Conservation (phyloP, 192 early-diverging fungal species). For the Rhizophagus sp. region DNA sequence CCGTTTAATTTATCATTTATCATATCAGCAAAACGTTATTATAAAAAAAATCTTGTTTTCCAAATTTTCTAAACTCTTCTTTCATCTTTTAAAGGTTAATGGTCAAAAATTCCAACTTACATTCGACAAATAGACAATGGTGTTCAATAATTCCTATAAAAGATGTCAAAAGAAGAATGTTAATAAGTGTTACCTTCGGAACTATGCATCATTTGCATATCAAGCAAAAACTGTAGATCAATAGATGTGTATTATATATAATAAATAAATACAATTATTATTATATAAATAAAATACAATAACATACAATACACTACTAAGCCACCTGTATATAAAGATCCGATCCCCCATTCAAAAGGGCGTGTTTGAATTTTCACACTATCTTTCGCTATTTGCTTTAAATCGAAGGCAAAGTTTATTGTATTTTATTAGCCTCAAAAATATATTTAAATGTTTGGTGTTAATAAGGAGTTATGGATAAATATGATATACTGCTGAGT, state of each 20-base stretch:
- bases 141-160: not conserved
- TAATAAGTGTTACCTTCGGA: too few species aligned
- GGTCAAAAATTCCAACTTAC: not conserved
- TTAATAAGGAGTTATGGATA: slow-evolving; percentile 9
- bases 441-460: not conserved
- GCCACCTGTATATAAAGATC: not conserved
- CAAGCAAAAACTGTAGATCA: not conserved
- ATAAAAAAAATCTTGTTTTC: not conserved
- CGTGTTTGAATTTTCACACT: not conserved
- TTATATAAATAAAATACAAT: not conserved
- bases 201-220: not conserved
- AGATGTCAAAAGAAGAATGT: not conserved
- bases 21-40: not conserved
- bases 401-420: not conserved
- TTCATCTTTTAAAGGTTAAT: not conserved
- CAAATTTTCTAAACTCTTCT: not conserved
- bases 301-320: not conserved
- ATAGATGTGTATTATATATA: too few species aligned
- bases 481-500: slow-evolving; percentile 18
- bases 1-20: not conserved
- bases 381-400: not conserved
- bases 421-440: not conserved
- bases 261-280: not conserved
- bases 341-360: not conserved
- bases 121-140: too few species aligned